These are phyloP conservation scores for Polyplosphaeria fusca DNA, from an alignment of 495 filamentous ascomycete species.

Conservation along the genomic window DNA sequence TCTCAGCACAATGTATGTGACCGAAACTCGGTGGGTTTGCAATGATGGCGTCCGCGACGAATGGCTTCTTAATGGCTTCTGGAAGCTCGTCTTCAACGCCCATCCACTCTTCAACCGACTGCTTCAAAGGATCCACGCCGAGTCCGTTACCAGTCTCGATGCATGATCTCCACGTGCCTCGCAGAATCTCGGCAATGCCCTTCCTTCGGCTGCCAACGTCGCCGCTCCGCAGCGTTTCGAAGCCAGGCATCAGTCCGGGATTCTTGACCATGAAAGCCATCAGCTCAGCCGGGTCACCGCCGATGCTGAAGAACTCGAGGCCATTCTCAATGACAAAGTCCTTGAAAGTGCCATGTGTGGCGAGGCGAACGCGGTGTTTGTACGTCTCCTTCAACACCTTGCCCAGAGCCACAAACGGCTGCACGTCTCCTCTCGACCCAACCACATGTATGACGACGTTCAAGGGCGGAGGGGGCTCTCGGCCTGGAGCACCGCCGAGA, in stretches of 20 bases:
- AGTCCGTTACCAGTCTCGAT: slow-evolving; percentile 50
- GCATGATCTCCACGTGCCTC: slow-evolving; percentile 64
- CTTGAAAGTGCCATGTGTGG: slow-evolving; percentile 61
- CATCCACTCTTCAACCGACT: slow-evolving; percentile 32
- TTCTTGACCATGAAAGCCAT: slow-evolving; percentile 58
- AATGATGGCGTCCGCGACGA: slow-evolving; percentile 66
- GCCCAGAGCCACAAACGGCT: slow-evolving; percentile 54
- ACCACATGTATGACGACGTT: slow-evolving; percentile 57
- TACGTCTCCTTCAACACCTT: slow-evolving; percentile 48
- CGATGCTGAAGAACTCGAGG: slow-evolving; percentile 63
- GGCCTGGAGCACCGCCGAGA: slow-evolving; percentile 56
- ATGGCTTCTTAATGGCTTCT: slow-evolving; percentile 44
- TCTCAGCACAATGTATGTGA: slow-evolving; percentile 63
- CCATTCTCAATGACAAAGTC: slow-evolving; percentile 54
- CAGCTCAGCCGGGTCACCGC: slow-evolving; percentile 59
- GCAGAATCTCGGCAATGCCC: slow-evolving; percentile 57
- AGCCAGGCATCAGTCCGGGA: slow-evolving; percentile 45
- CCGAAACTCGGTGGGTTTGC: slow-evolving; percentile 67
- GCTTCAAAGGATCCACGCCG: slow-evolving; percentile 28
- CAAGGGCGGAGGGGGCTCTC: slow-evolving; percentile 48
- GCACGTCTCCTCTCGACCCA: slow-evolving; percentile 54
- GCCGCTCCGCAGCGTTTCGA: slow-evolving; percentile 42
- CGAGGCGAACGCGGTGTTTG: slow-evolving; percentile 56
- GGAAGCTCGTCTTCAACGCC: slow-evolving; percentile 22
- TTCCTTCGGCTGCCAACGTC: slow-evolving; percentile 41